Evolutionary conservation across 2,329 filamentous ascomycete species (phyloP).

Genomic region (Penicillium griseofulvum): DNA sequence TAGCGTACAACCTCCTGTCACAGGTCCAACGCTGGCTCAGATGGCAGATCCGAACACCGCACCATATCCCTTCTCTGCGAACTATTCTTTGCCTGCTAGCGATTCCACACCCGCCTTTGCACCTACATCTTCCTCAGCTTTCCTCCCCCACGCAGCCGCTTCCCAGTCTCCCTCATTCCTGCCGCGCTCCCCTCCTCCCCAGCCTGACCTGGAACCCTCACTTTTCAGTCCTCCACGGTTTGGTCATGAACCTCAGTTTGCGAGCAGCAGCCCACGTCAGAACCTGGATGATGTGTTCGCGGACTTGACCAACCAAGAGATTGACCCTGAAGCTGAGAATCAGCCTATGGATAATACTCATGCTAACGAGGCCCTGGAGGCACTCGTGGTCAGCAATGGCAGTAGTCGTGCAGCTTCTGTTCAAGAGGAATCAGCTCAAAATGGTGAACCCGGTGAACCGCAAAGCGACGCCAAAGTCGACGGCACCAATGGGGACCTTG

Average conservation of each 20-base stretch:
- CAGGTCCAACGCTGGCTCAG: slow-evolving; percentile 34
- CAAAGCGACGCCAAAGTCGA: slow-evolving; percentile 12
- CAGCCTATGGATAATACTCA: slow-evolving; percentile 46
- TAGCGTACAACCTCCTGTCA: slow-evolving; percentile 30
- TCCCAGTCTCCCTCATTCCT: slow-evolving; percentile 40
- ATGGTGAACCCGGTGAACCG: slow-evolving; percentile 19
- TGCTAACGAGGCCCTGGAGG: slow-evolving; percentile 48
- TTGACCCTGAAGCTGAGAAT: slow-evolving; percentile 31
- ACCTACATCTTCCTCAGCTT: slow-evolving; percentile 35
- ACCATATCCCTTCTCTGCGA: slow-evolving; percentile 40
- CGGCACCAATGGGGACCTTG: not conserved
- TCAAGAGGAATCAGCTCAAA: slow-evolving; percentile 23
- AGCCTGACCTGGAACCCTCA: slow-evolving; percentile 36
- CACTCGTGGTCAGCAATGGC: slow-evolving; percentile 40
- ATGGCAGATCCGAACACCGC: slow-evolving; percentile 31
- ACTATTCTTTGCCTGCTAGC: slow-evolving; percentile 37
- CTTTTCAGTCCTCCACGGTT: slow-evolving; percentile 45
- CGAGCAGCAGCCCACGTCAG: slow-evolving; percentile 40
- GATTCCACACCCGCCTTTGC: slow-evolving; percentile 40
- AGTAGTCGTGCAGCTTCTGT: slow-evolving; percentile 33
- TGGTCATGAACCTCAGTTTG: slow-evolving; percentile 32
- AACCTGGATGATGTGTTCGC: slow-evolving; percentile 47
- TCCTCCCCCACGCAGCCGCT: slow-evolving; percentile 36
- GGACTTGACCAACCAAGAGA: slow-evolving; percentile 47
- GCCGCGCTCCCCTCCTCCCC: slow-evolving; percentile 40